Base-by-base conservation (phyloP, 768 basidiomycete species). In the Hebeloma cylindrosporum region DNA sequence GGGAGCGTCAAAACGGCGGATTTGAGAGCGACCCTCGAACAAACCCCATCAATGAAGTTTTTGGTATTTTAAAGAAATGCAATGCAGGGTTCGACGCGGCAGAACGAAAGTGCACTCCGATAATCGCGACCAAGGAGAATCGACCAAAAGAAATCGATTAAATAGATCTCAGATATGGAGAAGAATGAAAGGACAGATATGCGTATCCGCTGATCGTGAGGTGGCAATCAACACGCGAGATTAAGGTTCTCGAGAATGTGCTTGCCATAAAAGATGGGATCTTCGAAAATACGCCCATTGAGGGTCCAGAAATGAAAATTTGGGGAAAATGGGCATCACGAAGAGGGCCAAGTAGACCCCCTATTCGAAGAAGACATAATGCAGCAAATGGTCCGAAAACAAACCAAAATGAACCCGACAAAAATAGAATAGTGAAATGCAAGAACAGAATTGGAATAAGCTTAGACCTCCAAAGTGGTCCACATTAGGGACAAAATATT, bases 1-100 rank as follows among this genome's bases (percentile, higher is more conserved):
- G n/a, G n/a, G n/a, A n/a, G 47, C 33, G 47, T 48, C 47, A 43
- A 41, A 40, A 35, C 26, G 43, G 4, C 26, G 37, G 17, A 22
- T n/a, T 7, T 16, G 13, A 8, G 23, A 20, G 13, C 37, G 26
- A 22, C 22, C 37, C 11, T 39, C 22, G 14, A 18, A 39, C 7
- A 39, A 14, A 26, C n/a, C n/a, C n/a, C n/a, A n/a, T n/a, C n/a
- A n/a, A n/a, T n/a, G n/a, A n/a, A n/a, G n/a, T n/a, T n/a, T n/a
- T n/a, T n/a, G n/a, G n/a, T n/a, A n/a, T n/a, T n/a, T n/a, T n/a
- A 39, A 16, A 25, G 22, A n/a, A 25, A 7, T 39, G 10, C 37
- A 25, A 6, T 26, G 25, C 21, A 39, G 14, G 7, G 7, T 7
- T 22, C 37, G 22, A 35, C 16, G 13, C 8, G 7, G 33, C 33